A percentile compares a stretch with the other conserved stretches of the same genome.
Evolutionary conservation across 2,329 filamentous ascomycete genomes (phyloP).

Genomic region (Chaetomium olivaceum): DNA sequence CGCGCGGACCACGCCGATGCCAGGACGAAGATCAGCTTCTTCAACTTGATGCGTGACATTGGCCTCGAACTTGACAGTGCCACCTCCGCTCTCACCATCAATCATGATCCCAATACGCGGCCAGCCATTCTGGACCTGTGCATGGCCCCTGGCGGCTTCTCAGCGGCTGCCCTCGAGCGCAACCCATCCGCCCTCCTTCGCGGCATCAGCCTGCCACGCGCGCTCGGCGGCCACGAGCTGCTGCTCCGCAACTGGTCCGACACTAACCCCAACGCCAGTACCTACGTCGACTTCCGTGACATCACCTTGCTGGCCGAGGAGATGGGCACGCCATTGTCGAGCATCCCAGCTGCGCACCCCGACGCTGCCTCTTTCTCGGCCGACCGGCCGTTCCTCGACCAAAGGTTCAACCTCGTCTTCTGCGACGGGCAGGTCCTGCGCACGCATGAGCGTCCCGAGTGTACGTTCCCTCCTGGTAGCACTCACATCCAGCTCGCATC

Average conservation of each 20-base stretch:
- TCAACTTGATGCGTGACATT: conserved; percentile 46
- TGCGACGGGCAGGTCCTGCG: conserved; percentile 52
- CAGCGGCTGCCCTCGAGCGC: conserved; percentile 39
- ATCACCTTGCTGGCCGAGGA: conserved; percentile 44
- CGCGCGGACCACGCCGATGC: conserved; percentile 39
- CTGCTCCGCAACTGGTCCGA: conserved; percentile 30
- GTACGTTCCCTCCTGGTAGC: conserved; percentile 4
- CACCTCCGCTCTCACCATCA: conserved; percentile 39
- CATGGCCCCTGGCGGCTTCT: conserved; percentile 57
- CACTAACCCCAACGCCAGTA: background rate
- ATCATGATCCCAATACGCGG: conserved; percentile 3
- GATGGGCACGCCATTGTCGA: conserved; percentile 38
- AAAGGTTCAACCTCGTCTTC: conserved; percentile 46
- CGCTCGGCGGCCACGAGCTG: conserved; percentile 45
- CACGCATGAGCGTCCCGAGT: conserved; percentile 36
- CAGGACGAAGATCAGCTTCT: conserved; percentile 38
- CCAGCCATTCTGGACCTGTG: conserved; percentile 53
- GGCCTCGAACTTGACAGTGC: conserved; percentile 43
- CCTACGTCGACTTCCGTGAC: conserved; percentile 42
- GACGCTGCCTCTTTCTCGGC: conserved; percentile 38
- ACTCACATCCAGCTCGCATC: background rate
- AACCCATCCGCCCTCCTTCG: conserved; percentile 40
- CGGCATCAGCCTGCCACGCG: conserved; percentile 45
- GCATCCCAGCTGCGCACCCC: conserved; percentile 39
- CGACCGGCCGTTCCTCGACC: conserved; percentile 31